Evolutionary conservation across 495 filamentous ascomycete genomes (phyloP).

Genomic region (Tuber brumale): DNA sequence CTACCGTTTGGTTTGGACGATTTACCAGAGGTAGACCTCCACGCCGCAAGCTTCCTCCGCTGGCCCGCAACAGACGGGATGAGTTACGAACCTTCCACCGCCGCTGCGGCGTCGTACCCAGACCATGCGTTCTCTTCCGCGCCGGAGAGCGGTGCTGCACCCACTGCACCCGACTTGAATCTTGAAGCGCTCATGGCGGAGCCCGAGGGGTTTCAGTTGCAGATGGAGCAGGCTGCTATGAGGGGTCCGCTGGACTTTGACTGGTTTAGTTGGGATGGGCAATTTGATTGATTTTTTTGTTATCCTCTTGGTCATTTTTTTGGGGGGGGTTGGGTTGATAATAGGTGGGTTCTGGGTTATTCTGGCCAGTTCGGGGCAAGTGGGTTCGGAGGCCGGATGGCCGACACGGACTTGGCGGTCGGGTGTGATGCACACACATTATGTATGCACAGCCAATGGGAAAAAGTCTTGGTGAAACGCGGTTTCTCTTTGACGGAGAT

Average conservation of each 20-base stretch:
- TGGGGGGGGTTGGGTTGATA: not conserved
- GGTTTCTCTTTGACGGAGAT: not conserved
- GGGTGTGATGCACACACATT: slow-evolving; percentile 12
- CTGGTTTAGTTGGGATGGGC: slow-evolving; percentile 40
- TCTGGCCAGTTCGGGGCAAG: not conserved
- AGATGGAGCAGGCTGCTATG: slow-evolving; percentile 36
- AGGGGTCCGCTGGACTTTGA: slow-evolving; percentile 39
- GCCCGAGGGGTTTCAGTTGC: slow-evolving; percentile 37
- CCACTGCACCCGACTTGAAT: slow-evolving; percentile 26
- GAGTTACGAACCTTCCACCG: not conserved
- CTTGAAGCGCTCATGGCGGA: slow-evolving; percentile 35
- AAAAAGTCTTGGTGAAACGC: not conserved
- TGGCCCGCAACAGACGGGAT: slow-evolving; percentile 27
- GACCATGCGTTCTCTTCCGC: not conserved
- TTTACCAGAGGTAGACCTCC: slow-evolving; percentile 24
- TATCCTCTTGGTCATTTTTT: not conserved
- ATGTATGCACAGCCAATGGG: not conserved
- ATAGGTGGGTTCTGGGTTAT: not conserved
- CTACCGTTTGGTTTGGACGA: slow-evolving; percentile 6
- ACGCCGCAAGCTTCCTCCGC: slow-evolving; percentile 31
- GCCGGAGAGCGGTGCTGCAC: not conserved
- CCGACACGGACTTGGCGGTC: not conserved
- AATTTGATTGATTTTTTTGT: slow-evolving; percentile 6
- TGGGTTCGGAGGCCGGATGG: not conserved
- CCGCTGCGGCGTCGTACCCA: not conserved